These are phyloP conservation scores for Agarophyton chilense DNA, from an alignment of 23 red algal species.

Conservation along the genomic window DNA sequence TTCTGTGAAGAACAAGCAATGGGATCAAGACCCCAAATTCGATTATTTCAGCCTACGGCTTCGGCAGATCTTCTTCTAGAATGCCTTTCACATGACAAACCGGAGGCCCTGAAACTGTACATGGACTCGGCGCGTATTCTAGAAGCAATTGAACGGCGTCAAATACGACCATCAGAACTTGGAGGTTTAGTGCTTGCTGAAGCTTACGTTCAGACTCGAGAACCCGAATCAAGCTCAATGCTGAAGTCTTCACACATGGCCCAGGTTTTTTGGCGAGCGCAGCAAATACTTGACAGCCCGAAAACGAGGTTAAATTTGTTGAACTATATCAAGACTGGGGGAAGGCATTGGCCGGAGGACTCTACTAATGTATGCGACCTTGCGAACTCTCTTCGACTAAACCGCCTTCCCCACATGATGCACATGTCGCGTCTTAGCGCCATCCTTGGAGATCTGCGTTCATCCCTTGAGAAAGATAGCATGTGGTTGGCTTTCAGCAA, in stretches of 20 bases:
- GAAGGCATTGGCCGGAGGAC: neutral
- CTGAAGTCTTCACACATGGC: slow-evolving; percentile 13
- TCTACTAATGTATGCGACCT: neutral
- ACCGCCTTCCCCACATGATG: slow-evolving; percentile 1
- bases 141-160: slow-evolving; percentile 24
- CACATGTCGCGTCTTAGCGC: neutral
- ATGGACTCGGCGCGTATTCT: slow-evolving; percentile 42
- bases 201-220: slow-evolving; percentile 7
- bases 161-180: slow-evolving; percentile 30
- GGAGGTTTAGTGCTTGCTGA: slow-evolving; percentile 34
- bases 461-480: neutral
- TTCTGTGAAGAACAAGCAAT: slow-evolving; percentile 32
- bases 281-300: neutral
- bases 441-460: neutral
- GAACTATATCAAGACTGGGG: slow-evolving; percentile 15
- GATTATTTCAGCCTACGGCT: slow-evolving; percentile 1
- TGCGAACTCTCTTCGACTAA: slow-evolving; percentile 12
- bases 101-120: slow-evolving; percentile 67
- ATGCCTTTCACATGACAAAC: slow-evolving; percentile 71
- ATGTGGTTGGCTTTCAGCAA: slow-evolving; percentile 7
- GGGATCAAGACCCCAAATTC: neutral
- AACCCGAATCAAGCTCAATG: neutral
- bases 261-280: neutral
- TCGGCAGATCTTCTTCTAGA: slow-evolving; percentile 55
- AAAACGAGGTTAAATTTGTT: neutral